These are phyloP conservation scores for Clathrospora elynae DNA, from an alignment of 2,329 filamentous ascomycete species.

Conservation along the genomic window DNA sequence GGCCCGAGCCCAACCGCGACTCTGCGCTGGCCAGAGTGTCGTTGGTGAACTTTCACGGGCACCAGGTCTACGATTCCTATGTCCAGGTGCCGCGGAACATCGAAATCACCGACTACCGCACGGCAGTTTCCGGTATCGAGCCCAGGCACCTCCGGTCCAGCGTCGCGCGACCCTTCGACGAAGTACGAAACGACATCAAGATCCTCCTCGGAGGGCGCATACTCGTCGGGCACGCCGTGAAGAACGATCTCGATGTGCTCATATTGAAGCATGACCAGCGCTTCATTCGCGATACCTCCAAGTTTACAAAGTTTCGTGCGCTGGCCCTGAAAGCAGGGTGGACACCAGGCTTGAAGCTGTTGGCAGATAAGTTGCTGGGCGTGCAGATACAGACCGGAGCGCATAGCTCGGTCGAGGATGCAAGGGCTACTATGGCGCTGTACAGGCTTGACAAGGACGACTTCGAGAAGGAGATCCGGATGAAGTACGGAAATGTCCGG, in stretches of 20 bases:
- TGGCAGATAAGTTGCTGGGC: conserved; percentile 63
- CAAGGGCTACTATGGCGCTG: conserved; percentile 85
- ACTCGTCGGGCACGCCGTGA: conserved; percentile 81
- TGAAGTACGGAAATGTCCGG: conserved; percentile 57
- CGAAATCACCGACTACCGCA: conserved; percentile 87
- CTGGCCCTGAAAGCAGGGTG: conserved; percentile 63
- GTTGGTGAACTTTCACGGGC: conserved; percentile 90
- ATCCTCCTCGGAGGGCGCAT: conserved; percentile 72
- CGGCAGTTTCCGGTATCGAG: conserved; percentile 79
- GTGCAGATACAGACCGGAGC: conserved; percentile 64
- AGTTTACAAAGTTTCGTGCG: conserved; percentile 74
- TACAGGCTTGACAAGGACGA: conserved; percentile 81
- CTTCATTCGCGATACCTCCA: conserved; percentile 84
- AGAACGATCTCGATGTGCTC: conserved; percentile 76
- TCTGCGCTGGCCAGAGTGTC: conserved; percentile 85
- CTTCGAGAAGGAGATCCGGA: conserved; percentile 81
- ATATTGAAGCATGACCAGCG: conserved; percentile 76
- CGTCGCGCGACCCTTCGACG: conserved; percentile 63
- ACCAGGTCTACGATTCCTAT: conserved; percentile 92
- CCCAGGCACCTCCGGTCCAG: conserved; percentile 69
- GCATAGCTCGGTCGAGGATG: conserved; percentile 73
- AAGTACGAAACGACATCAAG: conserved; percentile 75
- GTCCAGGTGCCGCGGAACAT: conserved; percentile 72
- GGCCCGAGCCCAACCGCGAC: conserved; percentile 64
- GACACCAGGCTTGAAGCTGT: conserved; percentile 69